Evolutionary conservation across 1,139 yeast genomes (phyloP), one percentile per base, ranked within the genome.

Genomic region (Lodderomyces beijingensis): DNA sequence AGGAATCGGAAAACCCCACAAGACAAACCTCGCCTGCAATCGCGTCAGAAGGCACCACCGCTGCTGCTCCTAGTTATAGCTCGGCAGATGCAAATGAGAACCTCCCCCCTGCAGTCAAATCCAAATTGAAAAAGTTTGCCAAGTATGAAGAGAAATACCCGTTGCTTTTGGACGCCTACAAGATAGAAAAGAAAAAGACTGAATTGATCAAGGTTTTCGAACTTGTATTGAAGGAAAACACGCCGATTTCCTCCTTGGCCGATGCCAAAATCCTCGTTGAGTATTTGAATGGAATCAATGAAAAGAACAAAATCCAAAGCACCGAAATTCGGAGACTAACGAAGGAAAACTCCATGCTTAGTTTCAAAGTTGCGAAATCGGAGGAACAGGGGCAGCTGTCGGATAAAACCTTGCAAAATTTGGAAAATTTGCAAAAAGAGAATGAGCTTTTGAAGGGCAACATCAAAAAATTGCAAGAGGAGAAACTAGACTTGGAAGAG

Each of bases 111-210:
- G 71, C 70, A 7, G 55, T 84, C 18, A 70, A 73, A 43, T 62
- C 79, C 10, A 83, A 82, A 47, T 59, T 89, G 57, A 72, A 74
- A 41, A 88, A 86, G 61, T 86, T 86, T 51, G 78, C 74, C 37
- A 88, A 87, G 53, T 91, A 88, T 54, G 97, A 91, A 55, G 84
- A 83, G 37, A 86, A 86, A 51, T 89, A 88, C 52, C 97, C 96
- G 0, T 59, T 78, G 14, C 63, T 89, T 11, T 68, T 87, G 31
- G 83, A 82, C 31, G 96, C 97, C 0, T 89, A 84, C 59, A 84
- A 87, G 51, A 63, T 71, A 1, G 96, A 88, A 52, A 87, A 85
- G 60, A 65, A 72, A 30, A 83, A 81, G 45, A 62, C 73, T 2
- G 81, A 76, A 32, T 65, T 81, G 34, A 71, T 88, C n/a, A 62